Percentiles rank a stretch among this genome's conserved stretches.
Evolutionary conservation across 2,329 filamentous ascomycete genomes (phyloP).

Genomic region (Zalaria sp.): DNA sequence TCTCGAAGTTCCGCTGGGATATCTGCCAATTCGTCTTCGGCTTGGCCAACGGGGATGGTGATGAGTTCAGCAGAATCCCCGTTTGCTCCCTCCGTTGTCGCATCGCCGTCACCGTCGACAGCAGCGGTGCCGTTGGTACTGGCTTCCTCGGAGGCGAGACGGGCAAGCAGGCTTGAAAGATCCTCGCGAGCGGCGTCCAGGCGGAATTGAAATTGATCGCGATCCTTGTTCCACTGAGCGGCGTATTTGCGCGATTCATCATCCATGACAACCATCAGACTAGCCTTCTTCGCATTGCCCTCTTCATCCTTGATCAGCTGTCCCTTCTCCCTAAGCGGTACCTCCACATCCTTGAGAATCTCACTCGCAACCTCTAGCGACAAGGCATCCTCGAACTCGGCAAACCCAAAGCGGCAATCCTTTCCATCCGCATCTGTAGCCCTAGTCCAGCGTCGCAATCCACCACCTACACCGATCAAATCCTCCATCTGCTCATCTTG

Average conservation of each 20-base stretch:
- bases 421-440: conserved; percentile 67
- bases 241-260: conserved; percentile 71
- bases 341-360: conserved; percentile 65
- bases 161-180: conserved; percentile 51
- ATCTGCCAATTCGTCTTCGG: conserved; percentile 84
- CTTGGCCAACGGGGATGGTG: conserved; percentile 64
- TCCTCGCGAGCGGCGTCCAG: conserved; percentile 55
- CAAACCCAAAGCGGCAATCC: conserved; percentile 81
- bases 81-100: conserved; percentile 46
- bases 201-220: conserved; percentile 48
- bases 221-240: conserved; percentile 59
- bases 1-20: conserved; percentile 95
- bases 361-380: conserved; percentile 76
- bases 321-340: conserved; percentile 65
- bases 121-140: conserved; percentile 13
- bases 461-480: conserved; percentile 63
- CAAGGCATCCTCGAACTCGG: conserved; percentile 84
- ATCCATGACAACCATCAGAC: conserved; percentile 51
- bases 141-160: conserved; percentile 1
- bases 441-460: conserved; percentile 72
- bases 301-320: conserved; percentile 26
- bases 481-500: conserved; percentile 68
- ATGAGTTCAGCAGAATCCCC: conserved; percentile 61
- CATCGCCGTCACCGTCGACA: conserved; percentile 42
- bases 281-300: conserved; percentile 17